phyloP scores from a whole-genome alignment of 176 grass and related monocot species.

The bread wheat (Triticum aestivum) region DNA sequence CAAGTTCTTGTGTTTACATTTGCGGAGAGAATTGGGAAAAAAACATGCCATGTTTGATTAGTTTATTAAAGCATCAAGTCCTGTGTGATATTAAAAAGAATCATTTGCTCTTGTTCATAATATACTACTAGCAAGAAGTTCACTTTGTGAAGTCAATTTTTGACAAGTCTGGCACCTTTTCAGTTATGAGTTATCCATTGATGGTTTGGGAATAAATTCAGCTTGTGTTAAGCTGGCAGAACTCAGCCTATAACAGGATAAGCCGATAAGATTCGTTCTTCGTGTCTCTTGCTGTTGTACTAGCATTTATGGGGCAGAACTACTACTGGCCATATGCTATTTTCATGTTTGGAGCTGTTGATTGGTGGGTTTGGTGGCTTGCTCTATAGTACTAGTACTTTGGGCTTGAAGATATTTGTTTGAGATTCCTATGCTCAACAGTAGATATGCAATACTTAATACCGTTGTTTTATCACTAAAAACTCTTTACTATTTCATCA shows the following conservation, averaged over 20 bases:
- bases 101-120: neutral
- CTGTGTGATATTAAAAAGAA: neutral
- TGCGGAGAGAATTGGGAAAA: neutral
- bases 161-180: neutral
- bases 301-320: neutral
- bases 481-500: neutral
- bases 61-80: slow-evolving; percentile 23
- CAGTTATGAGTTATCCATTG: neutral
- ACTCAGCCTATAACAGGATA: neutral
- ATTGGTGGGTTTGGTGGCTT: slow-evolving; percentile 28
- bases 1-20: neutral
- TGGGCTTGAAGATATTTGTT: neutral
- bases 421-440: neutral
- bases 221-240: slow-evolving; percentile 20
- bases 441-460: neutral
- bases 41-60: neutral
- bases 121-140: neutral
- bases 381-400: neutral
- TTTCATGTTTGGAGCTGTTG: slow-evolving; percentile 36
- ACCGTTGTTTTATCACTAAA: neutral
- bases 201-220: slow-evolving; percentile 11
- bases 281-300: slow-evolving; percentile 15
- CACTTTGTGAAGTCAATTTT: slow-evolving; percentile 6
- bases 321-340: slow-evolving; percentile 4
- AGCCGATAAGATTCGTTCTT: slow-evolving; percentile 5